Conservation (phyloP, 768 basidiomycete species). For the Termitomyces titanicus region DNA sequence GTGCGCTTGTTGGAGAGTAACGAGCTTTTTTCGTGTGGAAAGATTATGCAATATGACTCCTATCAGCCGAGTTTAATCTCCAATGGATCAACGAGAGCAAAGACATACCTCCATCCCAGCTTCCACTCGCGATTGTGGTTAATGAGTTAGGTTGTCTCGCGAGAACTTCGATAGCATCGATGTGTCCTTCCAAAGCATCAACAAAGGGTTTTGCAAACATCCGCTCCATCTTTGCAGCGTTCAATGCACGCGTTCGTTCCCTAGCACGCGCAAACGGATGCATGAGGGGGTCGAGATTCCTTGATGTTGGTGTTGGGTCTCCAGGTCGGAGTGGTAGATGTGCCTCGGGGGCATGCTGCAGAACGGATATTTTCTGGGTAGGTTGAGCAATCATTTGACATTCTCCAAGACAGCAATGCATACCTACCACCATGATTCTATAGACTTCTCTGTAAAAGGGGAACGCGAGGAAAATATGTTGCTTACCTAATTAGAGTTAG, state of each 20-base stretch:
- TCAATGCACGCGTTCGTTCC: slow-evolving; percentile 90
- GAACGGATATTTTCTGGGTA: slow-evolving; percentile 76
- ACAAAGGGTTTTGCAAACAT: slow-evolving; percentile 99
- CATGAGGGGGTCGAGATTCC: slow-evolving; percentile 92
- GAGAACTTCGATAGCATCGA: slow-evolving; percentile 90
- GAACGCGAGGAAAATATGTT: slow-evolving; percentile 4
- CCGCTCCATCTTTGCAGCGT: slow-evolving; percentile 94
- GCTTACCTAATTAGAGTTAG: slow-evolving; percentile 5
- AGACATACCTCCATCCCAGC: slow-evolving; percentile 90
- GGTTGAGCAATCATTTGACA: neutral
- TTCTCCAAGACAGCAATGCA: neutral
- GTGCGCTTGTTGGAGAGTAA: slow-evolving; percentile 68
- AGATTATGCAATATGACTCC: slow-evolving; percentile 87
- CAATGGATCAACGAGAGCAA: neutral
- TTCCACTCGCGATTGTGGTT: slow-evolving; percentile 81
- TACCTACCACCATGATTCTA: slow-evolving; percentile 14
- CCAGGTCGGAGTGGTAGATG: slow-evolving; percentile 75
- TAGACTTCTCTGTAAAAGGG: no score
- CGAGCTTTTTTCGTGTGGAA: slow-evolving; percentile 47
- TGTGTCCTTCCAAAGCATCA: slow-evolving; percentile 85
- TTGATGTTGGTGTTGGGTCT: slow-evolving; percentile 81
- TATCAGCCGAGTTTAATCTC: slow-evolving; percentile 22
- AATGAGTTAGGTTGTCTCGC: slow-evolving; percentile 70
- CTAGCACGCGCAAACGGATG: slow-evolving; percentile 93
- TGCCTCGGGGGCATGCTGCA: slow-evolving; percentile 75